Evolutionary conservation across 768 basidiomycete genomes (phyloP), one percentile per base, ranked within the genome.

Genomic region (Austroboletus eburneus): DNA sequence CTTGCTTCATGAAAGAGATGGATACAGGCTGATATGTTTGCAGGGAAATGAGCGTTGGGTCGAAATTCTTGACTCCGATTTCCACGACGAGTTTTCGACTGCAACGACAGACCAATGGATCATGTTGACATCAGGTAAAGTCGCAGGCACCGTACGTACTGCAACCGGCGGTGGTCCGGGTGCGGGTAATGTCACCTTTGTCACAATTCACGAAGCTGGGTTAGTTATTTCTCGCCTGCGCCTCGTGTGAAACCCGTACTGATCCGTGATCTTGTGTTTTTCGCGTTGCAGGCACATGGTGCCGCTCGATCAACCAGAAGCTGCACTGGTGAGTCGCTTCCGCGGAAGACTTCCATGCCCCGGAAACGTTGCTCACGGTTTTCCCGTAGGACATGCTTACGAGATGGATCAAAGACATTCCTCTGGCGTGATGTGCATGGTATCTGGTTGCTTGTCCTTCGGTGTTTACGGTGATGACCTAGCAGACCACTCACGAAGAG

Each of bases 291-390:
- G 88, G 29, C 89, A 91, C 62, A 87, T 92, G 91, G 90, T 90
- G 8, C 91, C 92, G 5, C 83, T 76, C 59, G 91, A 97, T 66
- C 91, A 94, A 60, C 87, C 92, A 2, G 87, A 89, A 58, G 92
- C 83, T 33, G 81, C 91, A 37, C 69, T 91, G 62, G 91, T 85
- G 57, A 40, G 82, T 61, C 24, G 5, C 48, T 33, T 24, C 8
- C 8, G 2, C 1, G 30, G 2, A 12, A 13, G 5, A n/a, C 23
- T 9, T 36, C 39, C 2, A 33, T 14, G 16, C 21, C 17, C 14
- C 4, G 30, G 17, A 25, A 42, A 5, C 18, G 13, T 32, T 21
- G 14, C 18, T 22, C 27, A 18, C 17, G 23, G 18, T 37, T 35
- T 33, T 40, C 23, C 39, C 48, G 30, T 50, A 83, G 81, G 80